Evolutionary conservation across 2,329 filamentous ascomycete species (phyloP), one percentile per base, ranked within the genome.

Genomic region (Phialophora macrospora): DNA sequence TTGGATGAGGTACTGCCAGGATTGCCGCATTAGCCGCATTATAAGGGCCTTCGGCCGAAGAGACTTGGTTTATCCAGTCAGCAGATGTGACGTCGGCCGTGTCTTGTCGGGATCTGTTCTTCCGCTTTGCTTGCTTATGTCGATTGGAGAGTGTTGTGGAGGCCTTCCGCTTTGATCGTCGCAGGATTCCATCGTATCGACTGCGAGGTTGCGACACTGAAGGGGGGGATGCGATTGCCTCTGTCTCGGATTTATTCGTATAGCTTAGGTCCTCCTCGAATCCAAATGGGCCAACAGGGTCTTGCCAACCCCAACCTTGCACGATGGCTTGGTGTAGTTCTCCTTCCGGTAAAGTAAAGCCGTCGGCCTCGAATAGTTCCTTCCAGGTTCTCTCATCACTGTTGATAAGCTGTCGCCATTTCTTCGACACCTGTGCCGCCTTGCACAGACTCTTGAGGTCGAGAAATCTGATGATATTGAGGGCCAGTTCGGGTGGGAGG

Each of bases 261-360:
- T 83, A 78, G 76, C 91, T 92, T 56, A 97, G 78, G 75, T 99
- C 93, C 64, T 87, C 85, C 77, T 99, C 95, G 62, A 85, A 92
- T 26, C 90, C 92, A 60, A 91, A 86, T 3, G 84, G 78, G 0
- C 90, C 90, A 62, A 87, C 85, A 0, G 93, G 92, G 74, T 94
- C 92, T 76, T 99, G 95, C 93, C 95, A 99, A 14, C 93, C 95
- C 95, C 95, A 99, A 14, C 95, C 95, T 80, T 98, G 92, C 49
- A 83, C 82, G 62, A 98, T 93, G 32, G 95, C 93, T 72, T 89
- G 89, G 70, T 92, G 88, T 26, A 99, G 83, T 77, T 99, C 95
- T 20, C 91, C 92, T 0, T 88, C 83, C 0, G 92, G 89, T 1
- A 99, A 81, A 30, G 81, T 81, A 76, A 91, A 97, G 0, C 92